Conservation (phyloP, 176 grass and related monocot genomes). For the Puya raimondii region DNA sequence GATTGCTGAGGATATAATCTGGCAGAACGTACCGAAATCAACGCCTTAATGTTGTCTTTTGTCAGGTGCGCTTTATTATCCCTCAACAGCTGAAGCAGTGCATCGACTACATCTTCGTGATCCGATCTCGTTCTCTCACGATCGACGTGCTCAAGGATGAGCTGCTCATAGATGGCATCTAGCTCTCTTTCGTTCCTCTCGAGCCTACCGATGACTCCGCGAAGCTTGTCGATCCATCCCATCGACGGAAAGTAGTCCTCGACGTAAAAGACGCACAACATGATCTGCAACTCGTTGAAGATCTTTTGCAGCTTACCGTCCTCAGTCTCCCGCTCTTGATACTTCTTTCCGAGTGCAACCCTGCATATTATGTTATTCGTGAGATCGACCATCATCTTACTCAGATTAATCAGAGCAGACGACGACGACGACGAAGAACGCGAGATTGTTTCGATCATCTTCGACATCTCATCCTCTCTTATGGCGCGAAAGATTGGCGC, state of each 20-base stretch:
- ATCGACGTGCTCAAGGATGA: not conserved
- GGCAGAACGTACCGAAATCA: constrained; percentile 6
- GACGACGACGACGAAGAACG: not conserved
- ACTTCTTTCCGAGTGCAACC: not conserved
- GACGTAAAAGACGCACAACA: not conserved
- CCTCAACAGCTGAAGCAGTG: constrained; percentile 8
- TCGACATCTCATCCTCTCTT: too few relatives aligned
- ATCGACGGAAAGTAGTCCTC: not conserved
- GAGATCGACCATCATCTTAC: not conserved
- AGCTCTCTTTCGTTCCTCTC: not conserved
- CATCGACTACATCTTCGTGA: constrained; percentile 10
- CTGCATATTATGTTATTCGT: not conserved
- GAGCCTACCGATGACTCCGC: not conserved
- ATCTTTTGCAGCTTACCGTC: not conserved
- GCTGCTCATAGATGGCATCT: not conserved
- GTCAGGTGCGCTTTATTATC: constrained; percentile 7
- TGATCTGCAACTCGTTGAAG: not conserved
- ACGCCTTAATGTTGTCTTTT: constrained; percentile 13
- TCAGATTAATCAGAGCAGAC: not conserved
- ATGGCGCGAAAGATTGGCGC: too few relatives aligned
- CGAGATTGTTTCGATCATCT: not conserved
- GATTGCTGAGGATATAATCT: not conserved
- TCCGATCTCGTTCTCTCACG: not conserved
- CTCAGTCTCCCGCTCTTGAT: not conserved
- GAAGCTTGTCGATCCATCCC: not conserved